Evolutionary conservation across 129 eudicot genomes (phyloP).

Genomic region (Oenanthe sinensis): DNA sequence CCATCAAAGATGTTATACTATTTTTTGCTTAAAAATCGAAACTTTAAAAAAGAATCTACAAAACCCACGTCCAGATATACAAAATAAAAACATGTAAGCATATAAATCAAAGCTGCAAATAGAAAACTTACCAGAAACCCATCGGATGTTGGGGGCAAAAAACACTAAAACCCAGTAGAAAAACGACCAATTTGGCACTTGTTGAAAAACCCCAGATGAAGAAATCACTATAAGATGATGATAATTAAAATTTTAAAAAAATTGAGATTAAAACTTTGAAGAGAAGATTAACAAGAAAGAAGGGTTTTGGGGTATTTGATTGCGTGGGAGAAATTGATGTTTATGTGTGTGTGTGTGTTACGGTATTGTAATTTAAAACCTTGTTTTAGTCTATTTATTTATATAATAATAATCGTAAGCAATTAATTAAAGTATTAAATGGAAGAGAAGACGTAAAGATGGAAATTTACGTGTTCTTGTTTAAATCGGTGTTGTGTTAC

Average conservation of each 20-base stretch:
- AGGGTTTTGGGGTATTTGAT: constrained; percentile 12
- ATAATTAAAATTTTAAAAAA: neutral
- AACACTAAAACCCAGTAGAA: neutral
- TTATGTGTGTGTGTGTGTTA: neutral
- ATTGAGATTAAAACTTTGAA: constrained; percentile 2
- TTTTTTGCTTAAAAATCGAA: neutral
- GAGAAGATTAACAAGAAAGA: neutral
- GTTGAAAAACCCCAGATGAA: neutral
- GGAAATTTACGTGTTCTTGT: neutral
- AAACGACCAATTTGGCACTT: neutral
- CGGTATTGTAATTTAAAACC: neutral
- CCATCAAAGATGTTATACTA: neutral
- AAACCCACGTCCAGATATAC: neutral
- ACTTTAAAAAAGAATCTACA: neutral
- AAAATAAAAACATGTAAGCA: neutral
- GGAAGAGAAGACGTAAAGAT: constrained; percentile 12
- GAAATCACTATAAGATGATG: neutral
- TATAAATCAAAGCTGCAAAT: neutral
- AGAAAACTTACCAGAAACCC: constrained; percentile 30
- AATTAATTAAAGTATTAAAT: neutral
- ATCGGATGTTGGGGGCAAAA: neutral
- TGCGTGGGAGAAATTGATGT: constrained; percentile 21
- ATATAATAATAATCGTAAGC: too few species aligned
- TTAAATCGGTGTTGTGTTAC: neutral
- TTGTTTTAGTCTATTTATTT: neutral